A percentile compares a stretch with the other conserved stretches of the same genome.
phyloP scores from a whole-genome alignment of 73 alveolate species.

The Paramecium sexaurelia region DNA sequence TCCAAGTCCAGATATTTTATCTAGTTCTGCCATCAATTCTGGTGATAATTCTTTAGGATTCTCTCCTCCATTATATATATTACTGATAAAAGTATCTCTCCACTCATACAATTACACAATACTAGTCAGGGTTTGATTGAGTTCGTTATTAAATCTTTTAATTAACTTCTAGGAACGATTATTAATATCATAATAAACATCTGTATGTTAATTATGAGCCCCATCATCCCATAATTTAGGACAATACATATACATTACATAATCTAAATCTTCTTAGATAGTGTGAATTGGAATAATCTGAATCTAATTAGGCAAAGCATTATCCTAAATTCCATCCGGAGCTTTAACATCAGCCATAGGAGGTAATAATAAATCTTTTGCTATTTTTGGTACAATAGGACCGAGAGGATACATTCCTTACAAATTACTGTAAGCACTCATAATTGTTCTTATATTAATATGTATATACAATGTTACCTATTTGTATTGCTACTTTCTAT shows the following conservation, averaged over 20 bases:
- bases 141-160: not conserved
- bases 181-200: not conserved
- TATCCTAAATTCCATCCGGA: not conserved
- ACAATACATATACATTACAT: constrained; percentile 9
- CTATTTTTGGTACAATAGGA: constrained; percentile 55
- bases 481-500: constrained; percentile 76
- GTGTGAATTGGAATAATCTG: constrained; percentile 12
- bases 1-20: constrained; percentile 12
- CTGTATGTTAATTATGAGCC: not conserved
- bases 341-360: not conserved
- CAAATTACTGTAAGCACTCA: constrained; percentile 87
- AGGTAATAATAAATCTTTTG: not conserved
- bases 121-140: not conserved
- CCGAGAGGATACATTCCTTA: constrained; percentile 87
- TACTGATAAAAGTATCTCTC: constrained; percentile 22
- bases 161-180: not conserved
- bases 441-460: constrained; percentile 67
- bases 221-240: not conserved
- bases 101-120: not conserved
- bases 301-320: constrained; percentile 13
- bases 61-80: not conserved
- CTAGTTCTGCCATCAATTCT: constrained; percentile 2
- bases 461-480: not conserved
- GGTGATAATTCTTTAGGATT: not conserved
- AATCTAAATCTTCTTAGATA: not conserved